Conservation (phyloP, 768 basidiomycete species). For the Amanita phalloides region DNA sequence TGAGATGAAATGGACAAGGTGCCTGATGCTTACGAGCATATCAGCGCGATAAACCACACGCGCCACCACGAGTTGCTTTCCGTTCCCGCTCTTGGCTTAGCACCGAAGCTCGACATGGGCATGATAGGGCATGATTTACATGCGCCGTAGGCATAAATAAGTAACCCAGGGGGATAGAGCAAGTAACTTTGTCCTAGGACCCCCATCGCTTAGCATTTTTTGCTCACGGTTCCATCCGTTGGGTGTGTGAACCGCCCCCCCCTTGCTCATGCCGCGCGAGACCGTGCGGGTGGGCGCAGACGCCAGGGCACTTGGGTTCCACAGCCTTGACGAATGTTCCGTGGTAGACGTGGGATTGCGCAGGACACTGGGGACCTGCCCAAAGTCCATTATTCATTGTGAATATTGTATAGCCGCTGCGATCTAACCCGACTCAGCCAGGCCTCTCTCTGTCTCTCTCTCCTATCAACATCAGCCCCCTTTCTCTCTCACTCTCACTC, state of each 20-base stretch:
- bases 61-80: background rate
- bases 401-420: too few relatives aligned
- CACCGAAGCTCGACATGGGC: background rate
- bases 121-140: conserved; percentile 2
- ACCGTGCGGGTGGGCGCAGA: background rate
- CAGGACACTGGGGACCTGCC: background rate
- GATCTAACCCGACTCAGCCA: too few relatives aligned
- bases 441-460: too few relatives aligned
- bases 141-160: background rate
- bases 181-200: background rate
- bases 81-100: background rate
- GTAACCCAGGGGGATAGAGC: background rate
- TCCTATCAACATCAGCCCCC: too few relatives aligned
- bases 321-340: background rate
- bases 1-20: background rate
- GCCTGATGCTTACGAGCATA: background rate
- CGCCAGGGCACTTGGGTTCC: background rate
- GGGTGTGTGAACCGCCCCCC: background rate
- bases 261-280: background rate
- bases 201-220: background rate
- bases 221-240: background rate
- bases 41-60: background rate
- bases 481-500: too few relatives aligned
- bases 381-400: background rate
- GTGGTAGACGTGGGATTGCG: background rate